Evolutionary conservation across 495 filamentous ascomycete genomes (phyloP).

Genomic region (Endocarpon pusillum): DNA sequence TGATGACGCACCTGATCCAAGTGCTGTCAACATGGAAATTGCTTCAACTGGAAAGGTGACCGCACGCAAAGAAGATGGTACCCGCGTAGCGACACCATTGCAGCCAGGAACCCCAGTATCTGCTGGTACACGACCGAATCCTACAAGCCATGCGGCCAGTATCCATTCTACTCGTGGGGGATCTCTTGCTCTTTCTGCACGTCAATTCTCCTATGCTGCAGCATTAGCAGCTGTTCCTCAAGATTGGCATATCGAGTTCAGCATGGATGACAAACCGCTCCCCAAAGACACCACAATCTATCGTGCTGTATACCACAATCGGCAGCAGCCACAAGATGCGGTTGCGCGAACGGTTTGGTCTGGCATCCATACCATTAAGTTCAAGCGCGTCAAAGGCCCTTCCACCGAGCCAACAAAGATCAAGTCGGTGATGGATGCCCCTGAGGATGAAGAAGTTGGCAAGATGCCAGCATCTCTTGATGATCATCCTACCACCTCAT

Average conservation of each 20-base stretch:
- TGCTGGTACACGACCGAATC: constrained; percentile 18
- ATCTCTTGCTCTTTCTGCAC: constrained; percentile 28
- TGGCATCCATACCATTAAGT: constrained; percentile 77
- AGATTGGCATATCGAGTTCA: constrained; percentile 98
- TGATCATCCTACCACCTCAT: constrained; percentile 66
- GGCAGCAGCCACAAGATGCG: constrained; percentile 46
- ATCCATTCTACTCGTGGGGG: too few relatives aligned
- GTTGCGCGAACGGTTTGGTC: constrained; percentile 70
- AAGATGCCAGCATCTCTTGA: constrained; percentile 68
- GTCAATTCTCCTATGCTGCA: constrained; percentile 59
- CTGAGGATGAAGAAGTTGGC: constrained; percentile 26
- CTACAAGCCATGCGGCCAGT: too few relatives aligned
- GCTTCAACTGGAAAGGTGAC: constrained; percentile 82
- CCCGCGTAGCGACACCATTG: constrained; percentile 71
- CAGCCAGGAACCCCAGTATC: constrained; percentile 30
- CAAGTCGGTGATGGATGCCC: constrained; percentile 26
- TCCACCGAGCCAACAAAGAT: constrained; percentile 64
- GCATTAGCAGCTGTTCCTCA: constrained; percentile 56
- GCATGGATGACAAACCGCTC: constrained; percentile 65
- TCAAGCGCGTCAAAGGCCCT: constrained; percentile 74
- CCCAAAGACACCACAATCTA: constrained; percentile 92
- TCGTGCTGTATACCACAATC: constrained; percentile 70
- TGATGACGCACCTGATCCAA: constrained; percentile 53
- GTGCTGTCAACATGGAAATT: constrained; percentile 84
- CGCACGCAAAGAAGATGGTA: constrained; percentile 92